Percentiles rank a stretch among this genome's conserved stretches.
phyloP scores from a whole-genome alignment of 331 rosid genomes.

The Rhamnella rubrinervis region DNA sequence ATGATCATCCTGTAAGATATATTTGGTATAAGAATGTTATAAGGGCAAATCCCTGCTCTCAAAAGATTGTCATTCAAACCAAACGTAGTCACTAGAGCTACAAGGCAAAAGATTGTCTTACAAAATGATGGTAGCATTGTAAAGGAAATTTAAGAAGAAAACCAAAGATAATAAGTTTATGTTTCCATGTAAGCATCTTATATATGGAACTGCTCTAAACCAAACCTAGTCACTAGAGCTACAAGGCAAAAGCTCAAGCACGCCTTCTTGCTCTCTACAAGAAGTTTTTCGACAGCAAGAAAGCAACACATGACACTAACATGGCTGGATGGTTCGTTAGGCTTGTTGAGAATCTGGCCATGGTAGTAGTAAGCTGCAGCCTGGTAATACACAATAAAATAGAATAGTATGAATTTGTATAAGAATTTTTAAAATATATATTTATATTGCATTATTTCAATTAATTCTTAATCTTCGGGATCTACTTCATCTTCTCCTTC shows the following conservation, averaged over 20 bases:
- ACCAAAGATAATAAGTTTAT: background rate
- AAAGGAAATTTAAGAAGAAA: background rate
- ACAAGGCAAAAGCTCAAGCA: slow-evolving; percentile 85
- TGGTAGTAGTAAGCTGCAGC: slow-evolving; percentile 96
- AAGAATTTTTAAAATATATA: too few relatives aligned
- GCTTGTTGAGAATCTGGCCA: slow-evolving; percentile 84
- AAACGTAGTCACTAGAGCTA: background rate
- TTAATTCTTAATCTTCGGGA: too few relatives aligned
- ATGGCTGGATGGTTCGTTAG: slow-evolving; percentile 67
- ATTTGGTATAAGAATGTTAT: slow-evolving; percentile 12
- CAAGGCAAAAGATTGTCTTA: too few relatives aligned
- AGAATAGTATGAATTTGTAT: background rate
- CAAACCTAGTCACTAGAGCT: slow-evolving; percentile 79
- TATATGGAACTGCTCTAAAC: slow-evolving; percentile 17
- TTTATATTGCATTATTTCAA: too few relatives aligned
- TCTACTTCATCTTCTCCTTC: too few relatives aligned
- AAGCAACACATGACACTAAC: slow-evolving; percentile 73
- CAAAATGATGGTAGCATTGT: too few relatives aligned
- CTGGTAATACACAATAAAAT: slow-evolving; percentile 32
- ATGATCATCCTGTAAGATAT: slow-evolving; percentile 4
- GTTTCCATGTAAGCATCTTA: background rate
- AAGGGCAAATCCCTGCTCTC: background rate
- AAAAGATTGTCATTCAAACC: slow-evolving; percentile 24
- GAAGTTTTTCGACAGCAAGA: slow-evolving; percentile 87
- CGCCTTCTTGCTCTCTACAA: slow-evolving; percentile 77